Evolutionary conservation across 2,329 filamentous ascomycete genomes (phyloP).

Genomic region (Arthrocladium fulminans): DNA sequence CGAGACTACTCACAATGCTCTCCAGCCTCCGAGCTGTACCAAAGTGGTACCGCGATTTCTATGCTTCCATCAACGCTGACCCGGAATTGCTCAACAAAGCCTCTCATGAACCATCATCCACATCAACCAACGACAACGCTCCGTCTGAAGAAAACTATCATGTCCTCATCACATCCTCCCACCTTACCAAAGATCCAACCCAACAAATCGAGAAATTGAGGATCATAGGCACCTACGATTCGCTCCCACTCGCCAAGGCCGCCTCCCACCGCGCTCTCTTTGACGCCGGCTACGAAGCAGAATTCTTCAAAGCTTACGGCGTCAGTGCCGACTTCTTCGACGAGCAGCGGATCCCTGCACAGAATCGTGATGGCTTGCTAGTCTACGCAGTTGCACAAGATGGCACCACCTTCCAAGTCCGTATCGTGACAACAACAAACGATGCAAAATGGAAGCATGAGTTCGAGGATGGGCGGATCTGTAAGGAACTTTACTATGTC

Average conservation of each 20-base stretch:
- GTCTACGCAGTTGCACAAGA: constrained; percentile 23
- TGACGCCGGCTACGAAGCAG: constrained; percentile 26
- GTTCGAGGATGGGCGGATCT: constrained; percentile 22
- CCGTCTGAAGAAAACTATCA: constrained; percentile 22
- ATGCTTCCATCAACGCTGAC: not conserved
- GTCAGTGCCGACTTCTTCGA: constrained; percentile 16
- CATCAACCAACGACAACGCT: too few relatives aligned
- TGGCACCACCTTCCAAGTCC: constrained; percentile 24
- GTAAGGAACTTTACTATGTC: constrained; percentile 24
- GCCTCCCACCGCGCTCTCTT: constrained; percentile 46
- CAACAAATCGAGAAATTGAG: constrained; percentile 23
- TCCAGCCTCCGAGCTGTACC: not conserved
- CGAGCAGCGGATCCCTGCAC: constrained; percentile 10
- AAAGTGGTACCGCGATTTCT: not conserved
- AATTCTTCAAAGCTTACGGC: constrained; percentile 25
- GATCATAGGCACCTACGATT: constrained; percentile 29
- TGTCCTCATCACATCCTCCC: constrained; percentile 22
- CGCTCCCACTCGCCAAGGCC: constrained; percentile 62
- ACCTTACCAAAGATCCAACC: constrained; percentile 23
- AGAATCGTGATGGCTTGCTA: constrained; percentile 19
- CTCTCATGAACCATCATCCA: too few relatives aligned
- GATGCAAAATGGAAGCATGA: constrained; percentile 11
- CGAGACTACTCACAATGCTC: not conserved
- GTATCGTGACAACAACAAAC: constrained; percentile 23
- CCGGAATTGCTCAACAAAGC: not conserved